Base-by-base conservation (phyloP, 768 basidiomycete genomes). In the Leccinum disarticulatum region DNA sequence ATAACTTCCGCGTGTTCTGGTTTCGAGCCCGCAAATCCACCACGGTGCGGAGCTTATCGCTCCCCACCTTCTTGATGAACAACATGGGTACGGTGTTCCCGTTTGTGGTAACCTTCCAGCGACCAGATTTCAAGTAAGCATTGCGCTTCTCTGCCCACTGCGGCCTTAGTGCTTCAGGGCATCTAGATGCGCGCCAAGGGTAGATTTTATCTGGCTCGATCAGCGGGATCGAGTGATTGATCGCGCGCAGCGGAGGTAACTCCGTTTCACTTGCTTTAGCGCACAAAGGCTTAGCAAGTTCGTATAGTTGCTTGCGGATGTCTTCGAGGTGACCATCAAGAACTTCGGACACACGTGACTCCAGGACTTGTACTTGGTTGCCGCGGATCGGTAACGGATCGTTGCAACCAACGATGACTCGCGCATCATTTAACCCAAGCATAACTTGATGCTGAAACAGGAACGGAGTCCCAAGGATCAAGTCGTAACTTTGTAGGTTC, bases 401-500 rank as follows among this genome's bases (percentile, higher is more conserved):
- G 27, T 10, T 3, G n/a, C 62, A 65, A 2, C 68, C 64, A 4
- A 73, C 30, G 0, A 56, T 22, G 1, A 73, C 60, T 0, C 36
- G 9, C 1, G 63, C n/a, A 0, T 65, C 65, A 48, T 74, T 74
- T 6, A 76, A 54, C 0, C 71, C 75, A 8, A 76, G 14, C 1
- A 55, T 60, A 0, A 77, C 63, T 3, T 66, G 27, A 36, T 78
- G 72, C 33, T 77, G 75, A 27, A 54, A 76, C n/a, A 80, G 33
- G 51, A 73, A 80, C 0, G 76, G 79, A 0, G 77, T 78, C 1
- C 80, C 73, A 0, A 79, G 61, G 1, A 79, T 76, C 1, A 75
- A 3, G n/a, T 82, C 76, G 41, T 81, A 80, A 4, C 62, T 69
- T 0, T 74, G 66, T 0, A 80, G 8, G 52, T 80, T 80, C 0